Evolutionary conservation across 371 early-diverging fungal genomes (phyloP).

Genomic region (Mucor saturninus): DNA sequence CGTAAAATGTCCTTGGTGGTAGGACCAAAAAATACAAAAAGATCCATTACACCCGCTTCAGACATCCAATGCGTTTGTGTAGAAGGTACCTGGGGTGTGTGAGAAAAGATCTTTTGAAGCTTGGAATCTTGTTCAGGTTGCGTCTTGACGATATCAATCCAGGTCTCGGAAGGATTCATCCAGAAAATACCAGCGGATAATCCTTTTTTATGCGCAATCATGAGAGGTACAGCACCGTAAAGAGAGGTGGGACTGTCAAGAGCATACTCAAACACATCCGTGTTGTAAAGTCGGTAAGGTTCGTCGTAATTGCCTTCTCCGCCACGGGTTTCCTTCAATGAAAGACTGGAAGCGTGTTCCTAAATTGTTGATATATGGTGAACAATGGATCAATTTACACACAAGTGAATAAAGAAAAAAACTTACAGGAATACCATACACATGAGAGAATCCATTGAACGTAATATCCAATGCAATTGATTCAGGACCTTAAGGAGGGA

Average conservation of each 20-base stretch:
- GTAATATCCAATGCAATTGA: conserved; percentile 91
- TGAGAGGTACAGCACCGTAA: conserved; percentile 94
- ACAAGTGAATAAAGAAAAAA: conserved; percentile 11
- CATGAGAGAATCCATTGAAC: conserved; percentile 86
- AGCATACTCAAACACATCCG: conserved; percentile 97
- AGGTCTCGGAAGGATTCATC: conserved; percentile 96
- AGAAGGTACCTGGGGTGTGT: conserved; percentile 7
- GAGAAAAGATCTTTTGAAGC: conserved; percentile 39
- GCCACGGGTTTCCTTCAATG: conserved; percentile 87
- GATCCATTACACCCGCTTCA: conserved; percentile 90
- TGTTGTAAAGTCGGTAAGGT: conserved; percentile 96
- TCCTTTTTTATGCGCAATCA: conserved; percentile 83
- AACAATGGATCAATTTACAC: background rate
- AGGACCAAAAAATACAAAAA: conserved; percentile 91
- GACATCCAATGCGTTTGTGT: conserved; percentile 92
- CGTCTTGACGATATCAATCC: conserved; percentile 90
- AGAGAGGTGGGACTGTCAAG: conserved; percentile 93
- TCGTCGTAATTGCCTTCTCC: conserved; percentile 78
- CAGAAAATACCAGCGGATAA: conserved; percentile 79
- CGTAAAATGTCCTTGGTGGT: conserved; percentile 70
- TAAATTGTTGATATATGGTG: conserved; percentile 1
- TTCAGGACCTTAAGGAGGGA: conserved; percentile 55
- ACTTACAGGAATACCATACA: conserved; percentile 88
- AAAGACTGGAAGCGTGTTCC: conserved; percentile 87
- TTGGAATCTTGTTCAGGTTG: conserved; percentile 18